Evolutionary conservation across 768 basidiomycete species (phyloP), one percentile per base, ranked within the genome.

Genomic region (Macrolepiota dolichaula): DNA sequence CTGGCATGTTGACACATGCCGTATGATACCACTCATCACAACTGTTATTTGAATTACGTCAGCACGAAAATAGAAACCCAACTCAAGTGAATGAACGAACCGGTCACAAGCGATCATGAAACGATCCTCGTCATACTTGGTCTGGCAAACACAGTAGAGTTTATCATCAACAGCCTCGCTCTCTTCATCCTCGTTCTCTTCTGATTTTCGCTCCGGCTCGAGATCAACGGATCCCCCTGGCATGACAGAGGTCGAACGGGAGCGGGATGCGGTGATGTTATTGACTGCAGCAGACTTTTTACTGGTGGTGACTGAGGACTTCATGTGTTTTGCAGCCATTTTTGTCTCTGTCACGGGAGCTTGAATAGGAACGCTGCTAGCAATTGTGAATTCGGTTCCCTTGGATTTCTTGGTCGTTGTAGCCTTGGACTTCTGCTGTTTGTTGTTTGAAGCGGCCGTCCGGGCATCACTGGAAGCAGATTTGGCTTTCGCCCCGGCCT

Each of bases 11-110:
- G 27, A 96, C 87, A 66, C 94, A 97, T 51, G 85, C 81, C 0
- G 91, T 89, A 70, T 97, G 94, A 71, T 93, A 96, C 94, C 94
- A 97, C 63, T 95, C 91, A 68, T 96, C 94, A 72, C 94, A 96
- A 29, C 94, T 94, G 22, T n/a, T 19, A 55, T 38, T 55, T 25
- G 27, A 44, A 15, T 61, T 24, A 37, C 44, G 44, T 57, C 27
- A 38, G 17, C 46, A 29, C 38, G 42, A 7, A 27, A 53, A 10
- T 9, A 38, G 40, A 50, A n/a, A n/a, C n/a, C 40, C 56, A 52
- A 40, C 35, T 51, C 32, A 37, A 49, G 40, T 35, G 27, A 63
- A 59, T 27, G 44, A n/a, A 72, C 89, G 57, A 66, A 93, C 92
- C 86, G 82, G 77, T 96, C 94, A 69, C 94, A 96, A 27, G 92